phyloP scores from a whole-genome alignment of 768 basidiomycete species.

The Psilocybe cyanescens region DNA sequence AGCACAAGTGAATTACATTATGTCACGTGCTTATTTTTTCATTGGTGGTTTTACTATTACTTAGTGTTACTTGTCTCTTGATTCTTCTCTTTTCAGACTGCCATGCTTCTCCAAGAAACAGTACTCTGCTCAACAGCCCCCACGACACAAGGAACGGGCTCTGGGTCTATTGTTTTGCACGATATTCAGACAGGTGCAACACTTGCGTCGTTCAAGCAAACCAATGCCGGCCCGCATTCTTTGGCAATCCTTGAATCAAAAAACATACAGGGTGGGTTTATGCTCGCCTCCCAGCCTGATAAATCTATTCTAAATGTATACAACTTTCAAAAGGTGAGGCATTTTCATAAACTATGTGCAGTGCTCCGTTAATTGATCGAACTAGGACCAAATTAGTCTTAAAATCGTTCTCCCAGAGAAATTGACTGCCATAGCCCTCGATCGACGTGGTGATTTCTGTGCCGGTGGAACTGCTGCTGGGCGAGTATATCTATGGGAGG shows the following conservation, averaged over 20 bases:
- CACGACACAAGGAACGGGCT: conserved; percentile 45
- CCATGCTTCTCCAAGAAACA: conserved; percentile 71
- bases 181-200: conserved; percentile 79
- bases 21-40: conserved; percentile 28
- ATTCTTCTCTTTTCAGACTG: conserved; percentile 14
- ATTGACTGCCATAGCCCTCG: conserved; percentile 77
- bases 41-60: not conserved
- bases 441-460: conserved; percentile 74
- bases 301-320: conserved; percentile 91
- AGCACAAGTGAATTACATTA: conserved; percentile 7
- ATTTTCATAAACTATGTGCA: not conserved
- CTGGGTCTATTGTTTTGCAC: conserved; percentile 74
- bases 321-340: conserved; percentile 86
- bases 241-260: conserved; percentile 70
- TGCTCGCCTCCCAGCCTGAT: conserved; percentile 85
- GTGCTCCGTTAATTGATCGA: conserved; percentile 13
- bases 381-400: conserved; percentile 85
- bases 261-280: conserved; percentile 78
- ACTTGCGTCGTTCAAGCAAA: conserved; percentile 90
- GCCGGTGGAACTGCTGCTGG: conserved; percentile 90
- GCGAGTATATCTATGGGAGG: conserved; percentile 97
- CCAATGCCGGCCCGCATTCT: conserved; percentile 64
- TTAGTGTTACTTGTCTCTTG: not conserved
- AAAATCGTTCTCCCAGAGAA: conserved; percentile 93
- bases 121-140: conserved; percentile 67